Evolutionary conservation across 192 early-diverging fungal species (phyloP).

Genomic region (Coemansia sp.): DNA sequence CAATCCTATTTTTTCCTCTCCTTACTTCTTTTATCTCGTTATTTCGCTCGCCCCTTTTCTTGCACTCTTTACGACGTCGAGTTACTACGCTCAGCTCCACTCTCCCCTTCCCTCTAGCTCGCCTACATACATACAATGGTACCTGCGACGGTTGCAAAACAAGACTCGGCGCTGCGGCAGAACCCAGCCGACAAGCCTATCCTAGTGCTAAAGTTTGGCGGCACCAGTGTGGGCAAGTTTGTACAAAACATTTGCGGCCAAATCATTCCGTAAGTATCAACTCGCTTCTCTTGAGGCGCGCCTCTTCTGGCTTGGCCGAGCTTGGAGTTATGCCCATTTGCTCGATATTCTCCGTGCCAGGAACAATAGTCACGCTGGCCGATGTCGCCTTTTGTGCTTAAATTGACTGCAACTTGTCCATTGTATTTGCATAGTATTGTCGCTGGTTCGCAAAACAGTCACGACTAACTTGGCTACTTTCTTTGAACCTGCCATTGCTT

Average conservation of each 20-base stretch:
- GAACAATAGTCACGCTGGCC: constrained; percentile 2
- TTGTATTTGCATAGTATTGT: no score
- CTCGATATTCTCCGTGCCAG: not conserved
- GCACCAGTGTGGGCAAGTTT: constrained; percentile 93
- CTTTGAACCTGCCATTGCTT: no score
- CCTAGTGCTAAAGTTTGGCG: constrained; percentile 94
- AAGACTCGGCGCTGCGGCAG: not conserved
- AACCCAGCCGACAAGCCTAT: constrained; percentile 58
- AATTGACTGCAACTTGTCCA: not conserved
- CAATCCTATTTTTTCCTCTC: no score
- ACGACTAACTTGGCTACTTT: not conserved
- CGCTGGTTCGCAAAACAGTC: not conserved
- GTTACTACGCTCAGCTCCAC: not conserved
- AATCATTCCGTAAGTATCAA: constrained; percentile 80
- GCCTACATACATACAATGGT: constrained; percentile 1
- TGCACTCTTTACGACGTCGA: no score
- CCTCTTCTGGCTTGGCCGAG: not conserved
- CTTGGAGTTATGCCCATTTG: not conserved
- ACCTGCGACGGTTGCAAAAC: constrained; percentile 5
- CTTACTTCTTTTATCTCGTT: not conserved
- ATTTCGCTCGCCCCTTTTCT: not conserved
- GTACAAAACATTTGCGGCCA: constrained; percentile 69
- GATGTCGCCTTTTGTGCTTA: constrained; percentile 3
- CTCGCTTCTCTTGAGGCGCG: not conserved
- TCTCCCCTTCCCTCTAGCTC: no score